Percentiles rank a stretch among this genome's conserved stretches.
Conservation (phyloP, 371 early-diverging fungal genomes). For the Syncephalastrum racemosum region DNA sequence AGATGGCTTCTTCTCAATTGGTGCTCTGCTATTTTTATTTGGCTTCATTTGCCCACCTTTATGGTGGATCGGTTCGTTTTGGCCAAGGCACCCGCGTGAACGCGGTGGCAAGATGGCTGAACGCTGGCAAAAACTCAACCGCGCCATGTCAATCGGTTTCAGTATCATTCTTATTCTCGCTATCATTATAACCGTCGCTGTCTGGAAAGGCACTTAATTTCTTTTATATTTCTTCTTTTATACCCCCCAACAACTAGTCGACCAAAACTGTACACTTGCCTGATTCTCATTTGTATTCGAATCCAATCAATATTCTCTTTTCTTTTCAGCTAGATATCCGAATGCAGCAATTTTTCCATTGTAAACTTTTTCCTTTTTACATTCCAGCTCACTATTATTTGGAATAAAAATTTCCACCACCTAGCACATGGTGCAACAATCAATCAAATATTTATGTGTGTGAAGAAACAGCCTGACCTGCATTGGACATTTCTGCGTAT, state of each 20-base stretch:
- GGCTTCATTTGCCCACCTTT: conserved; percentile 44
- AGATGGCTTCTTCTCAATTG: conserved; percentile 35
- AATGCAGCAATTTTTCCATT: no score
- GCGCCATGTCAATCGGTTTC: conserved; percentile 46
- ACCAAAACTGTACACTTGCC: no score
- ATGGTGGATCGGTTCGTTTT: conserved; percentile 48
- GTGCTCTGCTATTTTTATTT: conserved; percentile 38
- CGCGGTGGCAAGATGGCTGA: conserved; percentile 44
- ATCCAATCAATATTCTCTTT: no score
- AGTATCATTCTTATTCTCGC: conserved; percentile 35
- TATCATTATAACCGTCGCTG: conserved; percentile 28
- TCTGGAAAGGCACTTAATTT: conserved; percentile 14
- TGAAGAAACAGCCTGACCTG: no score
- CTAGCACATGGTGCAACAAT: no score
- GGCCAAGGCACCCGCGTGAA: conserved; percentile 30
- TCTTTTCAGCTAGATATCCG: no score
- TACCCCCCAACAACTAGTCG: background rate
- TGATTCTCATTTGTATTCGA: no score
- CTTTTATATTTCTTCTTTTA: background rate
- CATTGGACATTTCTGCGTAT: no score
- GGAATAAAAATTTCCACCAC: no score
- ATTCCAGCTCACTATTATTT: no score
- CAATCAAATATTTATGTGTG: no score
- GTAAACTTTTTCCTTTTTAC: no score
- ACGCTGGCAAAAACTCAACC: conserved; percentile 43